These are phyloP conservation scores for Diaporthe sp. DNA, from an alignment of 2,329 filamentous ascomycete species.

Conservation along the genomic window DNA sequence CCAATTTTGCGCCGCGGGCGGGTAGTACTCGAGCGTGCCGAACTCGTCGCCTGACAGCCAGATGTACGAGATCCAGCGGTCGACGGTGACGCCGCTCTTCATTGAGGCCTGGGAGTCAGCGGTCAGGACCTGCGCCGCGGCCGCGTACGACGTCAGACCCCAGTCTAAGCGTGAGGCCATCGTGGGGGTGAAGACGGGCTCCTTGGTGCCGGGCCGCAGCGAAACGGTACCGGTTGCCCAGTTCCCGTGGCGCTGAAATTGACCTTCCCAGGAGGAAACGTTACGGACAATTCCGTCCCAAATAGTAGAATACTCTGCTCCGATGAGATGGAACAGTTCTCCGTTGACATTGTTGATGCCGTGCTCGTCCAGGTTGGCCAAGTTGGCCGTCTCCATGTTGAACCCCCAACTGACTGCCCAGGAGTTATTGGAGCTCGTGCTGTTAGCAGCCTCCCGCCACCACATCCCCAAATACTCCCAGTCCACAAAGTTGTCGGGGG, in stretches of 20 bases:
- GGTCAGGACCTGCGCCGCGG: constrained; percentile 47
- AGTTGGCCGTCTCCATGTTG: background rate
- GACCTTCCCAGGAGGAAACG: background rate
- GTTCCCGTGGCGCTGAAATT: background rate
- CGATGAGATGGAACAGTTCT: background rate
- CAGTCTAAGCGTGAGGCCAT: constrained; percentile 53
- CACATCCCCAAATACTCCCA: background rate
- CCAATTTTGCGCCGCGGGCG: constrained; percentile 57
- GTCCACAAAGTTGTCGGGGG: background rate
- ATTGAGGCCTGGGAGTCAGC: background rate
- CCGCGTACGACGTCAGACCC: constrained; percentile 53
- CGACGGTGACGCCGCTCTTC: background rate
- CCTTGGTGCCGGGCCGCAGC: constrained; percentile 27
- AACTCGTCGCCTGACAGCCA: background rate
- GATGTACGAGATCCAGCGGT: background rate
- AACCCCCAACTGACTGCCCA: background rate
- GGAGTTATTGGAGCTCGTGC: background rate
- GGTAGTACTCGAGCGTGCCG: constrained; percentile 42
- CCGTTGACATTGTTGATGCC: background rate
- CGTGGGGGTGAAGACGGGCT: constrained; percentile 48
- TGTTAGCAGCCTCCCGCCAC: background rate
- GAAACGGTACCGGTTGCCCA: background rate
- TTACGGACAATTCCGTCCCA: background rate
- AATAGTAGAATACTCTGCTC: background rate
- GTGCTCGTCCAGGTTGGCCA: background rate